Conservation (phyloP, 768 basidiomycete genomes). For the Mycena galericulata region DNA sequence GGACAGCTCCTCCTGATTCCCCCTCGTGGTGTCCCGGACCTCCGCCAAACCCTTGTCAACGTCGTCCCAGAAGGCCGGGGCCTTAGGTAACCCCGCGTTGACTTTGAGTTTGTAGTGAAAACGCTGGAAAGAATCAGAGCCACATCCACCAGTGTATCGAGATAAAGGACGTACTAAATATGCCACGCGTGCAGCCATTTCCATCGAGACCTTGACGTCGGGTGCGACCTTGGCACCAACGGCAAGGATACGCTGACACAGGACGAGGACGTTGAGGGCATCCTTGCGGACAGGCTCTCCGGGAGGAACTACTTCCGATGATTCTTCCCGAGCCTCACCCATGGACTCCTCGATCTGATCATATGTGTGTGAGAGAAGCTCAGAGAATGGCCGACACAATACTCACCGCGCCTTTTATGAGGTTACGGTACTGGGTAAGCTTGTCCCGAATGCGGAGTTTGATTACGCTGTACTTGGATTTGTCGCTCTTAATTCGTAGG, state of each 20-base stretch:
- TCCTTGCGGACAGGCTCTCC: background rate
- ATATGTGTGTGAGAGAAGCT: background rate
- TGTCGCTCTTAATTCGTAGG: background rate
- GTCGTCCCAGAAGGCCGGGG: background rate
- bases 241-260: constrained; percentile 1
- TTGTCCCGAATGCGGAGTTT: background rate
- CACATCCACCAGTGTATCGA: background rate
- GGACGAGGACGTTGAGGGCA: background rate
- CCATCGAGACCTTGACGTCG: constrained; percentile 13
- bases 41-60: background rate
- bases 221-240: constrained; percentile 9
- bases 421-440: background rate
- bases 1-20: background rate
- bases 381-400: too few species aligned
- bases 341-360: constrained; percentile 1
- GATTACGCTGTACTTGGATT: background rate
- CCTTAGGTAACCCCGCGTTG: background rate
- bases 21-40: background rate
- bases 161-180: background rate
- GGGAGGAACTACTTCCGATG: background rate
- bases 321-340: background rate
- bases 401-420: background rate
- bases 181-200: background rate
- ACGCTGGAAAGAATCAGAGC: background rate
- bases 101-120: background rate